Evolutionary conservation across 495 filamentous ascomycete genomes (phyloP).

Genomic region (Xylaria scruposa): DNA sequence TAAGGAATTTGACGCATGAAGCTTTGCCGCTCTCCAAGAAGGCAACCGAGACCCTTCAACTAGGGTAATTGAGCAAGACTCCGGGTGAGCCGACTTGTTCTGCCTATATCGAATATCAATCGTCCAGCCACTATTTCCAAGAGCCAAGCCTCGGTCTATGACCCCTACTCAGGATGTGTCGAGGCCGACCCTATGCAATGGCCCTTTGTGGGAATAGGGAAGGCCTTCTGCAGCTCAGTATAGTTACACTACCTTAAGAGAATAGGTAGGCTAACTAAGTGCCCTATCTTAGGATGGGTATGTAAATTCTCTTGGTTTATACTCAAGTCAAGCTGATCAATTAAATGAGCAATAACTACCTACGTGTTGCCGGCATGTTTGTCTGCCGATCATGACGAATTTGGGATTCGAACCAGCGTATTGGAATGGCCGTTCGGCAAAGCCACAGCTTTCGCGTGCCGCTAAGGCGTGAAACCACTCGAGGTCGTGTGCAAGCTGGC

Average conservation of each 20-base stretch:
- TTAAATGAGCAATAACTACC: not conserved
- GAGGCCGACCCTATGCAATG: constrained; percentile 16
- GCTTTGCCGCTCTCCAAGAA: not conserved
- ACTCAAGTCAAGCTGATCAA: not conserved
- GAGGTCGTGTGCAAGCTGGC: not conserved
- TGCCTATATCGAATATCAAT: not conserved
- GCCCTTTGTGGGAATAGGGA: constrained; percentile 13
- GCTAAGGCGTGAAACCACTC: not conserved
- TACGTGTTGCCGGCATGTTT: not conserved
- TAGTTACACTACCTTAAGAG: not conserved
- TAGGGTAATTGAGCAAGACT: constrained; percentile 4
- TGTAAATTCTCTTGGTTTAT: not conserved
- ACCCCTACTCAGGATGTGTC: not conserved
- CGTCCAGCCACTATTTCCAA: not conserved
- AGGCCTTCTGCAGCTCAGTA: not conserved
- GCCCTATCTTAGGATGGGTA: not conserved
- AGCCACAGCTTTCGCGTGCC: not conserved
- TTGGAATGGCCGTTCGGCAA: not conserved
- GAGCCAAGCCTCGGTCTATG: not conserved
- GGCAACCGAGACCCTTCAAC: not conserved
- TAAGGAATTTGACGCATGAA: constrained; percentile 3
- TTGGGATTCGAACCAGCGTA: not conserved
- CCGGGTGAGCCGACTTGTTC: not conserved
- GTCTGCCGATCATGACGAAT: constrained; percentile 8
- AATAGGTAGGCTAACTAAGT: not conserved